These are phyloP conservation scores for Populus davidiana DNA, from an alignment of 345 rosid species.

Conservation along the genomic window DNA sequence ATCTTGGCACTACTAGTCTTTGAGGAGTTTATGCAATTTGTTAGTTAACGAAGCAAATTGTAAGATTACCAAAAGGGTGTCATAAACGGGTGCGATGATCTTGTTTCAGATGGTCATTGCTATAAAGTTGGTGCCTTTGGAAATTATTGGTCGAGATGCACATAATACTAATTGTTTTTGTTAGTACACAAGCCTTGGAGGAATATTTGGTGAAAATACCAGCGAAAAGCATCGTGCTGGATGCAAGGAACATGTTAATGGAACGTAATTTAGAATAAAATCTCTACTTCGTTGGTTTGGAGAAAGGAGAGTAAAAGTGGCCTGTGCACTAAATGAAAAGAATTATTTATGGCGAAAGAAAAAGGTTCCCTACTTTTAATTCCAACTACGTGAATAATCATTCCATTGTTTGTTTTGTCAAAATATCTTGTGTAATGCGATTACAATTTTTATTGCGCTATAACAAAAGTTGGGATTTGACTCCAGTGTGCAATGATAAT, in stretches of 20 bases:
- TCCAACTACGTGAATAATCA: background rate
- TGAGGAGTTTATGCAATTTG: background rate
- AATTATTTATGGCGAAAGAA: slow-evolving; percentile 9
- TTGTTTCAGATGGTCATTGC: background rate
- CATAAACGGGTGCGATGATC: background rate
- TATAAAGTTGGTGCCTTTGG: background rate
- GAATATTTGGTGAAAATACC: slow-evolving; percentile 17
- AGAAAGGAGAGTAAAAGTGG: slow-evolving; percentile 12
- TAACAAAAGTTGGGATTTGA: background rate
- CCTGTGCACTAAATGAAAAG: slow-evolving; percentile 4
- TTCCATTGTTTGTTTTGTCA: background rate
- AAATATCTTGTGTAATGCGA: background rate
- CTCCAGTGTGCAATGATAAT: background rate
- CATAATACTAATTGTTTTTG: background rate
- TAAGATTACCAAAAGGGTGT: background rate
- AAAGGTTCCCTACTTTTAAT: slow-evolving; percentile 2
- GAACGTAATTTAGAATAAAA: slow-evolving; percentile 8
- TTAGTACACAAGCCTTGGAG: background rate
- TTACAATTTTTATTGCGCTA: background rate
- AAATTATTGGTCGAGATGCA: background rate
- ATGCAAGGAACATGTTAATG: background rate
- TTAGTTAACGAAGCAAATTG: background rate
- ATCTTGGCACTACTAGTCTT: background rate
- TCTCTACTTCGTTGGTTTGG: slow-evolving; percentile 7
- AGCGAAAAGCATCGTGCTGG: slow-evolving; percentile 1